Evolutionary conservation across 768 basidiomycete species (phyloP).

Genomic region (Kwoniella mangroviensis): DNA sequence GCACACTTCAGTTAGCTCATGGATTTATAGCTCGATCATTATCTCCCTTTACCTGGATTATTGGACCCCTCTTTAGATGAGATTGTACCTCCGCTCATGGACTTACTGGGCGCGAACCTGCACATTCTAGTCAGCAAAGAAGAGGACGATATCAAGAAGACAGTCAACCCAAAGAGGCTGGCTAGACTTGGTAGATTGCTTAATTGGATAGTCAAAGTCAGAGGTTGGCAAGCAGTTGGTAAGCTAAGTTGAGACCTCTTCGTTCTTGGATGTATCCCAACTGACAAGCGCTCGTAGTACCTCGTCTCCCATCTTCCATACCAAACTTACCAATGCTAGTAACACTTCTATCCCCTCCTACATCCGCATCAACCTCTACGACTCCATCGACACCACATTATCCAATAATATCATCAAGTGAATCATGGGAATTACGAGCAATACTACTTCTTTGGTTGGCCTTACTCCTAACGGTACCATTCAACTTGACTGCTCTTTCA

Average conservation of each 20-base stretch:
- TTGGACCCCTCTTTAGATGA: slow-evolving; percentile 85
- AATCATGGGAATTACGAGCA: slow-evolving; percentile 81
- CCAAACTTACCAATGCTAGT: slow-evolving; percentile 77
- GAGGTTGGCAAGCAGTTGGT: slow-evolving; percentile 92
- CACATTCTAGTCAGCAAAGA: slow-evolving; percentile 60
- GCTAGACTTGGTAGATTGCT: slow-evolving; percentile 63
- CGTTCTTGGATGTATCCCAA: slow-evolving; percentile 2
- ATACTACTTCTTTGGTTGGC: slow-evolving; percentile 89
- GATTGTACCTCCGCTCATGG: slow-evolving; percentile 76
- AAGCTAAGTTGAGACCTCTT: slow-evolving; percentile 51
- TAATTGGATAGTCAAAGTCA: slow-evolving; percentile 80
- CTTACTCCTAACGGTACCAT: slow-evolving; percentile 90
- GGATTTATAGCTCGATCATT: slow-evolving; percentile 71
- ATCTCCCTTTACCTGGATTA: slow-evolving; percentile 91
- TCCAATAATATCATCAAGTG: slow-evolving; percentile 36
- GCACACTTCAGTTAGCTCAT: background rate
- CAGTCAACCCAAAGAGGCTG: slow-evolving; percentile 50
- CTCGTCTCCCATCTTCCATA: slow-evolving; percentile 92
- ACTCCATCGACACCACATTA: slow-evolving; percentile 58
- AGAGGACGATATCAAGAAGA: slow-evolving; percentile 35
- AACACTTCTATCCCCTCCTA: slow-evolving; percentile 64
- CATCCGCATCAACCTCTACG: slow-evolving; percentile 58
- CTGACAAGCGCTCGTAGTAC: slow-evolving; percentile 63
- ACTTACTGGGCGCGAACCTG: slow-evolving; percentile 59
- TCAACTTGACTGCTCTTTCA: slow-evolving; percentile 84